Conservation (phyloP, 345 rosid species). For the Moringa oleifera region DNA sequence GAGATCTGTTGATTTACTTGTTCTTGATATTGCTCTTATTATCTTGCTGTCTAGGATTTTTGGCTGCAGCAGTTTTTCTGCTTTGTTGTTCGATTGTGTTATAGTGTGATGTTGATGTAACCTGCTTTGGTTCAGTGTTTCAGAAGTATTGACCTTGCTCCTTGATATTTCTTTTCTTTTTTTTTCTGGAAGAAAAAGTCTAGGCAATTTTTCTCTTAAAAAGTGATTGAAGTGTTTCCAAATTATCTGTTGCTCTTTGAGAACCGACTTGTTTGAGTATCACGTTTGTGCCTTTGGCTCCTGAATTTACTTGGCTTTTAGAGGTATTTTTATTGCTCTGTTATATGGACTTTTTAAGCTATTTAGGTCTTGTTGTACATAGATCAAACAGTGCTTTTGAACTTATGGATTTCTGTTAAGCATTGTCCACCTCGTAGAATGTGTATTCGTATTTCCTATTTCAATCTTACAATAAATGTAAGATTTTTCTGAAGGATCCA, state of each 20-base stretch:
- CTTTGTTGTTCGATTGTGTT: constrained; percentile 1
- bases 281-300: constrained; percentile 6
- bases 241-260: background rate
- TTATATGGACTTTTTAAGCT: background rate
- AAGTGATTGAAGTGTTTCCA: background rate
- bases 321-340: background rate
- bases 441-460: background rate
- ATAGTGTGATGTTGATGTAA: constrained; percentile 1
- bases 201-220: background rate
- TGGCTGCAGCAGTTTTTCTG: background rate
- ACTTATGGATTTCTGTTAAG: background rate
- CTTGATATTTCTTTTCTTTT: background rate
- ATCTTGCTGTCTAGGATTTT: background rate
- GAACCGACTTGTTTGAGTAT: constrained; percentile 18
- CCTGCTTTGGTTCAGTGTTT: background rate
- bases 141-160: background rate
- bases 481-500: too few species aligned
- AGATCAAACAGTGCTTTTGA: constrained; percentile 7
- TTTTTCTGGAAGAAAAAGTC: background rate
- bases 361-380: constrained; percentile 1
- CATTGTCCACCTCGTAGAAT: background rate
- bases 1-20: constrained; percentile 16
- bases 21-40: background rate
- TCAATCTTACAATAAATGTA: background rate
- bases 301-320: background rate